phyloP scores from a whole-genome alignment of 352 stramenopile genomes.

The Blastocystis hominis region DNA sequence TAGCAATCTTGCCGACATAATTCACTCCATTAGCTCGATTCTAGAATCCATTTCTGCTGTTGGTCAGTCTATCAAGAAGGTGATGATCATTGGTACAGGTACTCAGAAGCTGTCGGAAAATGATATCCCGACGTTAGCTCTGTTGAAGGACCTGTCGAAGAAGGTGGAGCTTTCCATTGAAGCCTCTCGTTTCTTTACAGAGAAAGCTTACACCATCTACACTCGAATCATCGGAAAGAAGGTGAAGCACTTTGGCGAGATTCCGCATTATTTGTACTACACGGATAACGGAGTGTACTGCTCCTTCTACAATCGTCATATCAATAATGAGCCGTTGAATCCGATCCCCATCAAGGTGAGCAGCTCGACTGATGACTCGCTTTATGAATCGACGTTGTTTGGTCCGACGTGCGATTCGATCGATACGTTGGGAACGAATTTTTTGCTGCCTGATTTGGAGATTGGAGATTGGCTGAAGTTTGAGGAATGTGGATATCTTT shows the following conservation, averaged over 20 bases:
- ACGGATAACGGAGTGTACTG: conserved; percentile 49
- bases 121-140: neutral
- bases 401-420: conserved; percentile 56
- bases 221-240: conserved; percentile 52
- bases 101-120: neutral
- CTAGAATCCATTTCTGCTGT: neutral
- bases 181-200: conserved; percentile 43
- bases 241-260: neutral
- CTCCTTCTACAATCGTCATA: conserved; percentile 51
- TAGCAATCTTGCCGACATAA: neutral
- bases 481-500: conserved; percentile 38
- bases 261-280: conserved; percentile 22
- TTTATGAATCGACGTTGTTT: conserved; percentile 18
- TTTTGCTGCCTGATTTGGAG: conserved; percentile 20
- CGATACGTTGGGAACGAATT: conserved; percentile 33
- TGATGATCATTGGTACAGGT: neutral
- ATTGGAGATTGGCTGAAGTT: conserved; percentile 52
- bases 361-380: neutral
- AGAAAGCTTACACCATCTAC: conserved; percentile 20
- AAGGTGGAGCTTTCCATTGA: neutral
- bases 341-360: neutral
- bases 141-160: neutral
- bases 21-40: neutral
- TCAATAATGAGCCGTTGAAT: neutral
- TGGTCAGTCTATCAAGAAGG: neutral